Evolutionary conservation across 1,284 basidiomycete species (phyloP), one percentile per base, ranked within the genome.

Genomic region (Violaceomyces palustris): DNA sequence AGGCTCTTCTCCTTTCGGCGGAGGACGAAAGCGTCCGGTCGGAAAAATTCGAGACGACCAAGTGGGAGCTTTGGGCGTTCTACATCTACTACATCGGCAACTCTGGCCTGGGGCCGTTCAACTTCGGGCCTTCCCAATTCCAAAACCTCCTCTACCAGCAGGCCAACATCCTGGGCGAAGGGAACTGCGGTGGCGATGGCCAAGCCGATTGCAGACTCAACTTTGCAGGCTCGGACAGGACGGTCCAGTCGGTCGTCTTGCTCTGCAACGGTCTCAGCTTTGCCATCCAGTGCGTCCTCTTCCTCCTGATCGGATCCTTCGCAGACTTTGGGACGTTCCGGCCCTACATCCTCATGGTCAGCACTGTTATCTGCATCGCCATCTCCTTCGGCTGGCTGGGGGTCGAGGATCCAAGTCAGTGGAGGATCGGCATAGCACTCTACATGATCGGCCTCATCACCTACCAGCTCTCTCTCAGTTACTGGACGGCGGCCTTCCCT

Each of bases 381-480:
- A 35, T 62, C 39, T 52, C 45, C 32, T 52, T 66, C 17, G 38
- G 38, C 24, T 39, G 41, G 37, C 36, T 39, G 28, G 44, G 43
- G 21, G 34, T 53, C 29, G 37, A 50, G 82, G 83, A 76, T 24
- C 81, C 86, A 2, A 78, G 78, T 22, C 79, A 84, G 22, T 91
- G 87, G 88, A 78, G 78, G 30, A 76, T 79, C 5, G 85, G 84
- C 0, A 87, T 88, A 79, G 84, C 75, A 0, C 74, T 91, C 3
- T 91, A 86, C 67, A 87, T 91, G 78, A 74, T 88, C 23, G 84
- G 86, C 12, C 83, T 88, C 41, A 85, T 88, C 37, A 78, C 82
- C 0, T 88, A 88, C 67, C 87, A 88, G 80, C 81, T 84, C 44
- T 78, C 83, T 21, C 73, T 88, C 72, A 82, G 87, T 2, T 89